Base-by-base conservation (phyloP, 257 asterid species). In the Petunia axillaris region DNA sequence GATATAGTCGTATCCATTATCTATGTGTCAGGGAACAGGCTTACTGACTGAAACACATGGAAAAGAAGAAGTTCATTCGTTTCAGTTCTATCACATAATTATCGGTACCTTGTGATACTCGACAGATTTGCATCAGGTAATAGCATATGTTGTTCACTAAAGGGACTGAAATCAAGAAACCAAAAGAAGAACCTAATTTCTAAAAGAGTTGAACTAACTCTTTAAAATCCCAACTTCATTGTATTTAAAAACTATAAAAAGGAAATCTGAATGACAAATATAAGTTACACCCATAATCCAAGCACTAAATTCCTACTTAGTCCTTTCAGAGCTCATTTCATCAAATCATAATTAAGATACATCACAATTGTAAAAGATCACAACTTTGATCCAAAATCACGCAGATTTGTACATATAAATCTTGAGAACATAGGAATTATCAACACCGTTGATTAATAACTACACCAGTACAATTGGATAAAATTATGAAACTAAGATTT, bases 1-100 rank as follows among this genome's bases (percentile, higher is more conserved):
- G 89, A 82, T 15, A 85, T 59, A 63, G 87, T 38, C 50, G 87
- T 8, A 81, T 85, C 91, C 95, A 92, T 91, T 67, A 63, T 37
- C 7, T 73, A 48, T 64, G n/a, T 6, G 75, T 7, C 75, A 66
- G 15, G 39, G 53, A 37, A 15, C 75, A 41, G 13, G 75, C 14
- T 53, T 66, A 53, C 75, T n/a, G 15, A 66, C 74, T 39, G 52
- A 66, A 66, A 66, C 74, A 66, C 75, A 66, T 50, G 35, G 44
- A 35, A 50, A 48, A n/a, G n/a, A n/a, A 5, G 62, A 48, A 71
- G 44, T 5, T 71, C 7, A 8, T 67, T 67, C 41, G 54, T 7
- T 15, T 67, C 55, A 0, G 77, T 57, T 48, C 60, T 11, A 48
- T 71, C 44, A 71, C 35, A 50, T 50, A 71, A 50, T 48, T 7